A percentile compares a stretch with the other conserved stretches of the same genome.
Evolutionary conservation across 371 early-diverging fungal species (phyloP).

Genomic region (Mortierella sp.): DNA sequence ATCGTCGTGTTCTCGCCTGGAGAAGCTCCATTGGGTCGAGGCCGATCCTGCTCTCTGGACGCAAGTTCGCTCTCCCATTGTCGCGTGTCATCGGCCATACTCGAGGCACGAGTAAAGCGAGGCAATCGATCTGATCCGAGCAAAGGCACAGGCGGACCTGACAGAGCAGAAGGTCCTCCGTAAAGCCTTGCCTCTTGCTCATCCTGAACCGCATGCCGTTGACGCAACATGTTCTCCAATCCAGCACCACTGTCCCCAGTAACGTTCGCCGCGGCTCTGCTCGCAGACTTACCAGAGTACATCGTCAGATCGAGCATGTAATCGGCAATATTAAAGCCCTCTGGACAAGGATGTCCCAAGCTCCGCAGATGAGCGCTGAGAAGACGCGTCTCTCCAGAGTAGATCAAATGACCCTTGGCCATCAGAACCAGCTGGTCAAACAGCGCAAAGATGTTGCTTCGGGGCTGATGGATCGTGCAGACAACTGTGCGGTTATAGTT

Average conservation of each 20-base stretch:
- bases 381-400: slow-evolving; percentile 76
- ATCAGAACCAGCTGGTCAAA: slow-evolving; percentile 93
- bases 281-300: slow-evolving; percentile 55
- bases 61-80: slow-evolving; percentile 37
- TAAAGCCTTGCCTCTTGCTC: slow-evolving; percentile 26
- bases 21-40: not conserved
- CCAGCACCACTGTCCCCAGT: not conserved
- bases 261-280: not conserved
- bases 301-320: slow-evolving; percentile 86
- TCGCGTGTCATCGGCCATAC: slow-evolving; percentile 21
- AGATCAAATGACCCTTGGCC: slow-evolving; percentile 86
- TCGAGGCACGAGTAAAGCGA: slow-evolving; percentile 16
- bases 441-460: slow-evolving; percentile 89
- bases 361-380: slow-evolving; percentile 72
- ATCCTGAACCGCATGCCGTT: slow-evolving; percentile 31
- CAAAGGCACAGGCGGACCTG: not conserved
- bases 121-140: slow-evolving; percentile 2
- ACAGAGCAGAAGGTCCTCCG: not conserved
- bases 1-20: slow-evolving; percentile 20
- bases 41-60: slow-evolving; percentile 15
- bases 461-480: slow-evolving; percentile 97
- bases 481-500: slow-evolving; percentile 90
- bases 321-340: slow-evolving; percentile 95
- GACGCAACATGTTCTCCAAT: slow-evolving; percentile 2
- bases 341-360: slow-evolving; percentile 87